A percentile compares a stretch with the other conserved stretches of the same genome.
Conservation (phyloP, 2,329 filamentous ascomycete species). For the Neocucurbitaria cava region DNA sequence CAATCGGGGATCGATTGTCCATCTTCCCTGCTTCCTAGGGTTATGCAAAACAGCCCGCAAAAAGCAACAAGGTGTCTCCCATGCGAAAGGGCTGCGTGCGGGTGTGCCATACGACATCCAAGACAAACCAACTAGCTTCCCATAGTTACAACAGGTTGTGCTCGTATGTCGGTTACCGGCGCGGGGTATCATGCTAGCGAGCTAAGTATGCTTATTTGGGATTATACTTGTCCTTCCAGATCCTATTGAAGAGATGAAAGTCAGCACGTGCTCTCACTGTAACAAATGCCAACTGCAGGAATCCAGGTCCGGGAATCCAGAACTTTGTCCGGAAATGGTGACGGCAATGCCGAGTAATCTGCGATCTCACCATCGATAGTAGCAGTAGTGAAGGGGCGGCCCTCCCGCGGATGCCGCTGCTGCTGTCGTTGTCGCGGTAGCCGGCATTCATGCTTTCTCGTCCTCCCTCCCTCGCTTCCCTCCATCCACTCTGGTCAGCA, state of each 20-base stretch:
- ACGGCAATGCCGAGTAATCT: neutral
- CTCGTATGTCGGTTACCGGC: conserved; percentile 3
- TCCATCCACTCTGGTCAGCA: conserved; percentile 10
- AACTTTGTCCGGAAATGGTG: neutral
- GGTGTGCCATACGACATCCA: neutral
- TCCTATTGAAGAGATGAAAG: conserved; percentile 64
- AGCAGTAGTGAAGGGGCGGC: too few species aligned
- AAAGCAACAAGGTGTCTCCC: neutral
- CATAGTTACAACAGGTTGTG: neutral
- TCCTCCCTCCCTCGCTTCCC: too few species aligned
- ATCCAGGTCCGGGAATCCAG: neutral
- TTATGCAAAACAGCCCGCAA: neutral
- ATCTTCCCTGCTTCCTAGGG: neutral
- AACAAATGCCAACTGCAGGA: conserved; percentile 4
- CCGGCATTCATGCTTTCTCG: neutral
- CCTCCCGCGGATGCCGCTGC: neutral
- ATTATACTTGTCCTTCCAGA: conserved; percentile 97
- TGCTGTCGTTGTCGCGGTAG: neutral
- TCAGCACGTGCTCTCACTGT: conserved; percentile 39
- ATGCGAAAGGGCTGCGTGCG: too few species aligned
- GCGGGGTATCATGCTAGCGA: neutral
- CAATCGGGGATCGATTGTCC: neutral
- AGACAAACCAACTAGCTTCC: too few species aligned
- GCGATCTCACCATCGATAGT: neutral
- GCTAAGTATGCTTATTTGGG: too few species aligned